Evolutionary conservation across 23 red algal species (phyloP).

Genomic region (Chondrus crispus): DNA sequence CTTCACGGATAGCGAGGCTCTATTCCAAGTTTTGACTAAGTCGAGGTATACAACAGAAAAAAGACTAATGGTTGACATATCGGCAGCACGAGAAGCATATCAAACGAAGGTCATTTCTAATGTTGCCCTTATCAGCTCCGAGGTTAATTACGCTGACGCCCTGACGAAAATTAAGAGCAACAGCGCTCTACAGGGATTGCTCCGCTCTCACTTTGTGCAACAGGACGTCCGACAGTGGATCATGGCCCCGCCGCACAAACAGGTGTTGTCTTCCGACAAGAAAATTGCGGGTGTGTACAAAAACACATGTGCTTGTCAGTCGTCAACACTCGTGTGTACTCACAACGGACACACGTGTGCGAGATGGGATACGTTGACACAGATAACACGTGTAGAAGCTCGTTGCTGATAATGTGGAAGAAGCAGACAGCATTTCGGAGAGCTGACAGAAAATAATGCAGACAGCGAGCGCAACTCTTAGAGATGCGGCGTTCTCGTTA

Average conservation of each 20-base stretch:
- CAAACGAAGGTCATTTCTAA: background rate
- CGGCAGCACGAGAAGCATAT: background rate
- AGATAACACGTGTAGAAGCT: too few species aligned
- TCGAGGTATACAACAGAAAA: background rate
- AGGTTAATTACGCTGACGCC: background rate
- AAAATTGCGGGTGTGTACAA: background rate
- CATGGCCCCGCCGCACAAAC: background rate
- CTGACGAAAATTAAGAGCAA: background rate
- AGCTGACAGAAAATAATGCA: too few species aligned
- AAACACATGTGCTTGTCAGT: too few species aligned
- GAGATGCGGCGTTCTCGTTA: too few species aligned
- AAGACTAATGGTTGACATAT: constrained; percentile 7
- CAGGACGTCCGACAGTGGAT: background rate
- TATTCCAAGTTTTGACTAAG: background rate
- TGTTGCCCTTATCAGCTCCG: background rate
- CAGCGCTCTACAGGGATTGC: background rate
- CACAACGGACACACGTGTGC: too few species aligned
- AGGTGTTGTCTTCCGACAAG: background rate
- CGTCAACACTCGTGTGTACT: too few species aligned
- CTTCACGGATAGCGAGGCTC: background rate
- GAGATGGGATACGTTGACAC: too few species aligned
- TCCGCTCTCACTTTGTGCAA: background rate
- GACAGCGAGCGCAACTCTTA: too few species aligned
- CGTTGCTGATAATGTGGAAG: too few species aligned
- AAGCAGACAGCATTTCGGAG: too few species aligned